A percentile compares a stretch with the other conserved stretches of the same genome.
Conservation (phyloP, 140 eudicot species). For the Erigeron philadelphicus region DNA sequence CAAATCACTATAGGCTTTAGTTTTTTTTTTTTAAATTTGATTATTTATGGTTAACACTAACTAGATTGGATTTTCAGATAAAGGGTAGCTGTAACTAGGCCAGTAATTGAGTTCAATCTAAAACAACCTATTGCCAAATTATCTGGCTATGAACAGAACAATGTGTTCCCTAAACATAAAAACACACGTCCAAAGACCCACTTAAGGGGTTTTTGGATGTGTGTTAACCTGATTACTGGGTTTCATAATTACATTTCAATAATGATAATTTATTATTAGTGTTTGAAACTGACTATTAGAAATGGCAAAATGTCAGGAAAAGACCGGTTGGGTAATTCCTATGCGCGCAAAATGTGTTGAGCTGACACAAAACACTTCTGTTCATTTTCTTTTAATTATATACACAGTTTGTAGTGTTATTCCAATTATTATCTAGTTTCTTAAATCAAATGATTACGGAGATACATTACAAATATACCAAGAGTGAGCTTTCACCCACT, state of each 20-base stretch:
- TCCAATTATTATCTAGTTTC: neutral
- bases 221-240: conserved; percentile 8
- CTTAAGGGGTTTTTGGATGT: conserved; percentile 12
- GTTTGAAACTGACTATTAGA: neutral
- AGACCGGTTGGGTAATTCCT: too few relatives aligned
- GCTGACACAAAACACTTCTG: too few relatives aligned
- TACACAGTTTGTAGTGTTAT: neutral
- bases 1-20: conserved; percentile 1
- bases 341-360: too few relatives aligned
- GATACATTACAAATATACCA: neutral
- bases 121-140: neutral
- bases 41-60: neutral
- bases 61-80: neutral
- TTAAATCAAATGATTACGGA: neutral
- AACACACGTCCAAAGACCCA: neutral
- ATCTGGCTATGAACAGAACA: conserved; percentile 1
- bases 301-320: neutral
- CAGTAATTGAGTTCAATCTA: neutral
- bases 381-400: too few relatives aligned
- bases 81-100: neutral
- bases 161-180: neutral
- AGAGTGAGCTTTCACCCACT: neutral
- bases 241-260: neutral
- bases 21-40: neutral
- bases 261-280: neutral